Base-by-base conservation (phyloP, 2,329 filamentous ascomycete species). In the Colletotrichum sansevieriae region DNA sequence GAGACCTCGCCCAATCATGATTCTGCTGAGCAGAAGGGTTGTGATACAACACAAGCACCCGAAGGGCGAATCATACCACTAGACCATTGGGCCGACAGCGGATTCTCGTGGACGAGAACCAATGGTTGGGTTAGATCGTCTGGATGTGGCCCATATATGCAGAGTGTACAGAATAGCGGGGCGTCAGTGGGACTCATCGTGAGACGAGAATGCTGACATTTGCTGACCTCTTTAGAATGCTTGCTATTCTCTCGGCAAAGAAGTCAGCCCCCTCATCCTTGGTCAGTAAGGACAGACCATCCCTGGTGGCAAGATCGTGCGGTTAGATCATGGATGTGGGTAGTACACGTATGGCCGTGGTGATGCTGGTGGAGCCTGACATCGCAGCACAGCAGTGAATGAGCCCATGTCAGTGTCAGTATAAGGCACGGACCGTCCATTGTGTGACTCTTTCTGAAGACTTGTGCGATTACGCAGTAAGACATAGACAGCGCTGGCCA, bases 51-150 rank as follows among this genome's bases (percentile, higher is more conserved):
- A 65, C 44, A 59, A 59, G 15, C 52, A 65, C 56, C 63, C 63
- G 47, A 65, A 65, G 63, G 56, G 55, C 63, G 63, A 65, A 65
- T 65, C 55, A 61, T 65, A 61, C 56, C 63, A 46, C 63, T 65
- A 55, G 55, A 65, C 55, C 63, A 65, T 65, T 65, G 63, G 39
- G 63, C 63, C 63, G 46, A 22, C n/a, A 41, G 46, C 13, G 55
- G 55, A 22, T 60, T 46, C 44, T 3, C 20, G 39, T 61, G 25
- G 4, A 12, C 18, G 33, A 29, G 46, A 58, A 60, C 62, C 54
- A 52, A 43, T 59, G 54, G 44, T 52, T 65, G 13, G 22, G 18
- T 35, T 0, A 3, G 4, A 1, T 1, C 5, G 3, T 9, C 8
- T 18, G 35, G 11, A 52, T 43, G 46, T 10, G 3, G 13, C n/a